Conservation (phyloP, 23 red algal genomes). For the Chondrus crispus region DNA sequence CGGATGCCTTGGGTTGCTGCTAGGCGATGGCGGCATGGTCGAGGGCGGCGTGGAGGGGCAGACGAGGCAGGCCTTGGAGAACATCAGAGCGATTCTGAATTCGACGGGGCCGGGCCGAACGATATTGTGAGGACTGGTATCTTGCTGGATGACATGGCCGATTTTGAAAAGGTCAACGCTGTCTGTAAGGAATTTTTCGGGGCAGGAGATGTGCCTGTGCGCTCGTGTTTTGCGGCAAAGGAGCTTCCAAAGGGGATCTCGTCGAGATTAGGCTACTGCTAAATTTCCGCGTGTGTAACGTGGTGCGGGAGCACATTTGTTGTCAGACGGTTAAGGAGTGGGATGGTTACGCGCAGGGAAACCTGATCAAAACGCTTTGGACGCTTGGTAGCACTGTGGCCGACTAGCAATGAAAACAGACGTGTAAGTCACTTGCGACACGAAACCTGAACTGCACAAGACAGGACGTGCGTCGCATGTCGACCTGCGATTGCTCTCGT, state of each 20-base stretch:
- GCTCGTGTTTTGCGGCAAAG: constrained; percentile 91
- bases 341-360: too few relatives aligned
- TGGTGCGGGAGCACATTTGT: too few relatives aligned
- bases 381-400: too few relatives aligned
- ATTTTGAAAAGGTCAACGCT: constrained; percentile 87
- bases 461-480: too few relatives aligned
- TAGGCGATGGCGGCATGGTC: constrained; percentile 54
- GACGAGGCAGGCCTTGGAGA: constrained; percentile 84
- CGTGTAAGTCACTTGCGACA: too few relatives aligned
- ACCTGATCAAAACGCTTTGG: too few relatives aligned
- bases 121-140: constrained; percentile 85
- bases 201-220: constrained; percentile 59
- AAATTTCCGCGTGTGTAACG: not conserved
- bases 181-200: constrained; percentile 78
- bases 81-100: constrained; percentile 80
- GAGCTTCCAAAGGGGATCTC: constrained; percentile 81
- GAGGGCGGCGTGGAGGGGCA: constrained; percentile 72
- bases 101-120: constrained; percentile 35
- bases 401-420: too few relatives aligned
- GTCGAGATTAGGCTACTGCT: constrained; percentile 95
- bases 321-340: too few relatives aligned
- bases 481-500: too few relatives aligned
- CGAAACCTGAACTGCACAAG: too few relatives aligned
- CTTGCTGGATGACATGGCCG: constrained; percentile 83
- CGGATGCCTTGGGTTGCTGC: constrained; percentile 91